Evolutionary conservation across 2,329 filamentous ascomycete species (phyloP).

Genomic region (Hymenoscyphus scutula): DNA sequence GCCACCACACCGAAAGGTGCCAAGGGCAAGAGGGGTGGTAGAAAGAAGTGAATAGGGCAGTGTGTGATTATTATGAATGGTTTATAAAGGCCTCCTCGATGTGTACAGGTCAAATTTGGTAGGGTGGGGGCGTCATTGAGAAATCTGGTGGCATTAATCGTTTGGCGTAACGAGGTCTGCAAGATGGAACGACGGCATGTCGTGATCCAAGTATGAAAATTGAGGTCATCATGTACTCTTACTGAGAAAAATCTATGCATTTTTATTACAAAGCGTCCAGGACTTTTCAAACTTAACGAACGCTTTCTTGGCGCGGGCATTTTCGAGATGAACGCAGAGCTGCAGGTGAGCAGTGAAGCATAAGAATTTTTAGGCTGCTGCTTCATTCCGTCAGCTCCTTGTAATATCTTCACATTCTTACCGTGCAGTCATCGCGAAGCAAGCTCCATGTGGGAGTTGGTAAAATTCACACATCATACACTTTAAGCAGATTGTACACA

Average conservation of each 20-base stretch:
- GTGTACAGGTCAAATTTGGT: constrained; percentile 24
- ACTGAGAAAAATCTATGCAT: not conserved
- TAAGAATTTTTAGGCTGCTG: too few species aligned
- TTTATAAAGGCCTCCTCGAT: constrained; percentile 16
- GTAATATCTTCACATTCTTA: not conserved
- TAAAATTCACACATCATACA: not conserved
- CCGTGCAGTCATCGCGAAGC: not conserved
- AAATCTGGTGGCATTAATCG: constrained; percentile 8
- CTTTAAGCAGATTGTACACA: not conserved
- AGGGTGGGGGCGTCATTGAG: constrained; percentile 21
- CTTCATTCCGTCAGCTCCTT: not conserved
- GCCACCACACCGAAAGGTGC: constrained; percentile 24
- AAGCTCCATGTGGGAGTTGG: not conserved
- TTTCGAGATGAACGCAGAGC: too few species aligned
- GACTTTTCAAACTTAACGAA: too few species aligned
- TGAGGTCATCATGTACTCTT: constrained; percentile 2
- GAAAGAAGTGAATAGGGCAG: constrained; percentile 47
- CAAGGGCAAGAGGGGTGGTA: constrained; percentile 47
- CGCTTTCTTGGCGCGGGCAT: not conserved
- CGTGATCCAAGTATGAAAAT: not conserved
- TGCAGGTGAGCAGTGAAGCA: too few species aligned
- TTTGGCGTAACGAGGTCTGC: constrained; percentile 7
- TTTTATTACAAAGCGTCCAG: not conserved
- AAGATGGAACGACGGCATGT: constrained; percentile 2
- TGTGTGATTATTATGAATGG: constrained; percentile 21